These are phyloP conservation scores for Chrysopogon serrulatus DNA, from an alignment of 176 grass and related monocot species.

Conservation along the genomic window DNA sequence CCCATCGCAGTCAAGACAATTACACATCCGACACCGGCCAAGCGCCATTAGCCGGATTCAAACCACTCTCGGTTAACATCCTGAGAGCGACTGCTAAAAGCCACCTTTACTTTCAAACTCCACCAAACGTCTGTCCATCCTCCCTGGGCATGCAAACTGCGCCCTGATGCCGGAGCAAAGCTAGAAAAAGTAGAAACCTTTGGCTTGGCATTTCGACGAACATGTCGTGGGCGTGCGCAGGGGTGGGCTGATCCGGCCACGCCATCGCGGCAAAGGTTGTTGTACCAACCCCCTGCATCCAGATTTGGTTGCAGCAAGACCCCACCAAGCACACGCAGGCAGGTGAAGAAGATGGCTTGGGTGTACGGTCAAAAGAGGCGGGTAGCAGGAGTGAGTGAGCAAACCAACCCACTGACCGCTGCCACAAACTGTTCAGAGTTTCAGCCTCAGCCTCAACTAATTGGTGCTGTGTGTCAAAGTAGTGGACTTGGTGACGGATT, in stretches of 20 bases:
- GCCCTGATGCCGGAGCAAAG: background rate
- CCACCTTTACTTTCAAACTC: background rate
- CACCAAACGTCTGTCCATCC: conserved; percentile 21
- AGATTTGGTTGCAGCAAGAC: background rate
- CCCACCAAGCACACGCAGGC: background rate
- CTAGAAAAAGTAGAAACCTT: conserved; percentile 13
- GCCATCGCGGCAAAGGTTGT: background rate
- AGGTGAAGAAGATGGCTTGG: background rate
- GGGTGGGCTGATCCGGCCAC: background rate
- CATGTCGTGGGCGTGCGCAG: conserved; percentile 28
- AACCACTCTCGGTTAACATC: background rate
- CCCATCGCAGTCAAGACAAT: background rate
- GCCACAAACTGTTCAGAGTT: background rate
- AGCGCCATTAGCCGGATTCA: background rate
- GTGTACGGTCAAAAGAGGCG: conserved; percentile 10
- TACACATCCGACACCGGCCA: background rate
- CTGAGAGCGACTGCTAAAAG: background rate
- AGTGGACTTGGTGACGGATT: conserved; percentile 11
- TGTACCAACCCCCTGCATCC: conserved; percentile 28
- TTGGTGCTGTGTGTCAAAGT: background rate
- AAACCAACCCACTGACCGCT: conserved; percentile 8
- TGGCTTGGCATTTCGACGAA: conserved; percentile 38
- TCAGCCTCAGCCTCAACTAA: background rate
- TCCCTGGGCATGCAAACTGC: conserved; percentile 3
- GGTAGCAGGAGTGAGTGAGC: background rate